Evolutionary conservation across 768 basidiomycete species (phyloP).

Genomic region (Botryobasidium botryosum): DNA sequence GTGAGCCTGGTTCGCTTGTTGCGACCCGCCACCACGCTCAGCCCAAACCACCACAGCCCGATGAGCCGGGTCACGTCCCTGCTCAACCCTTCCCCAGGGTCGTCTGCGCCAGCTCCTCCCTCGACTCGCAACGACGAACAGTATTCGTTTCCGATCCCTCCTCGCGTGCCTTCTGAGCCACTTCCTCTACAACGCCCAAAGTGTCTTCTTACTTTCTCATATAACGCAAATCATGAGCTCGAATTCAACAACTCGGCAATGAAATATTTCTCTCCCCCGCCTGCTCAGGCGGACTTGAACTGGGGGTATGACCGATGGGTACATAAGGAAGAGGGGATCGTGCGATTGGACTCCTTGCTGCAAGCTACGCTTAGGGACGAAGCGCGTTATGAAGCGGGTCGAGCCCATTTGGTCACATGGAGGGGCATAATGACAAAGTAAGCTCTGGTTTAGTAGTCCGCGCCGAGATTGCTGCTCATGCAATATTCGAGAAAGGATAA

Average conservation of each 20-base stretch:
- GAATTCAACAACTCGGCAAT: constrained; percentile 53
- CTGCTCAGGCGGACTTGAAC: constrained; percentile 41
- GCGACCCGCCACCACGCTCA: too few species aligned
- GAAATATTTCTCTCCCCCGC: constrained; percentile 56
- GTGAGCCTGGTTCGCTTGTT: too few species aligned
- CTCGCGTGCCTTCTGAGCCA: background rate
- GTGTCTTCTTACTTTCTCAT: constrained; percentile 9
- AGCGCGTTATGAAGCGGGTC: constrained; percentile 18
- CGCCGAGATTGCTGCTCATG: constrained; percentile 8
- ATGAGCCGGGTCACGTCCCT: too few species aligned
- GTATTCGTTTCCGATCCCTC: too few species aligned
- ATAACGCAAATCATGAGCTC: constrained; percentile 24
- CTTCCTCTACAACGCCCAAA: constrained; percentile 6
- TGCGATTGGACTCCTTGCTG: constrained; percentile 52
- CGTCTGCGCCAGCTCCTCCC: too few species aligned
- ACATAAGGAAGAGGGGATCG: constrained; percentile 43
- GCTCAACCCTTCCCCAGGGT: too few species aligned
- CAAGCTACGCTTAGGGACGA: constrained; percentile 33
- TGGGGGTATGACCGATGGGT: constrained; percentile 64
- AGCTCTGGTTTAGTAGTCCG: constrained; percentile 18
- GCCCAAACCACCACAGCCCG: too few species aligned
- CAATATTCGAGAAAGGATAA: too few species aligned
- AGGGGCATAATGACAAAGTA: constrained; percentile 79
- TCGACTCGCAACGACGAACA: too few species aligned
- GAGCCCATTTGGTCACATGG: constrained; percentile 33